Percentiles rank a stretch among this genome's conserved stretches.
Conservation (phyloP, 2,329 filamentous ascomycete species). For the Fusarium sp. region DNA sequence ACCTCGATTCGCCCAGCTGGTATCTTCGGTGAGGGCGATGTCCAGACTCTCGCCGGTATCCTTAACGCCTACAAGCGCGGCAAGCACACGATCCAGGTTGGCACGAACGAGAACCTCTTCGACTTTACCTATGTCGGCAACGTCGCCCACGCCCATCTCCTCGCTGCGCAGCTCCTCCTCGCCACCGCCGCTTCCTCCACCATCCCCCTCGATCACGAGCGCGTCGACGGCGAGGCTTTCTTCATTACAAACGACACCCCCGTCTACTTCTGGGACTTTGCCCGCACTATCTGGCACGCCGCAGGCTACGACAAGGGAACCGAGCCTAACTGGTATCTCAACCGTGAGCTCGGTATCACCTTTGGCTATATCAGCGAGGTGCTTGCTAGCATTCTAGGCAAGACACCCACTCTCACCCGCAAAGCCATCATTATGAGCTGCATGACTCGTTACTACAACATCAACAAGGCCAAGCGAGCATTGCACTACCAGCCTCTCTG, state of each 20-base stretch:
- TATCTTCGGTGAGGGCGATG: slow-evolving; percentile 92
- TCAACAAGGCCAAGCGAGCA: slow-evolving; percentile 76
- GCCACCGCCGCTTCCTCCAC: slow-evolving; percentile 66
- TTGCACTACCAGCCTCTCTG: slow-evolving; percentile 77
- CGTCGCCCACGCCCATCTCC: slow-evolving; percentile 80
- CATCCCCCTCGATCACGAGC: slow-evolving; percentile 75
- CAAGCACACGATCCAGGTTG: slow-evolving; percentile 83
- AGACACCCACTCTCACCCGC: slow-evolving; percentile 67
- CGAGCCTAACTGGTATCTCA: slow-evolving; percentile 66
- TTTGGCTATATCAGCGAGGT: slow-evolving; percentile 66
- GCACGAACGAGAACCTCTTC: slow-evolving; percentile 72
- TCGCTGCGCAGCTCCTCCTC: slow-evolving; percentile 80
- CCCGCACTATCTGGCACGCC: slow-evolving; percentile 78
- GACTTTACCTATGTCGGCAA: slow-evolving; percentile 74
- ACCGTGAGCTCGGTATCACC: slow-evolving; percentile 61
- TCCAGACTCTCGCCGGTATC: slow-evolving; percentile 77
- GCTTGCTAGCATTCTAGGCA: slow-evolving; percentile 60
- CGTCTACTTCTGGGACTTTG: slow-evolving; percentile 91
- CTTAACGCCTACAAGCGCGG: slow-evolving; percentile 75
- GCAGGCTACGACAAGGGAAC: slow-evolving; percentile 65
- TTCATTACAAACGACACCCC: slow-evolving; percentile 91
- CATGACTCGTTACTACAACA: slow-evolving; percentile 83
- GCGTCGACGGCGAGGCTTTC: slow-evolving; percentile 86
- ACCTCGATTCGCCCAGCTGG: slow-evolving; percentile 84
- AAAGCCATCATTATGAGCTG: slow-evolving; percentile 73